These are phyloP conservation scores for Cercospora sp. DNA, from an alignment of 2,329 filamentous ascomycete genomes.

Conservation along the genomic window DNA sequence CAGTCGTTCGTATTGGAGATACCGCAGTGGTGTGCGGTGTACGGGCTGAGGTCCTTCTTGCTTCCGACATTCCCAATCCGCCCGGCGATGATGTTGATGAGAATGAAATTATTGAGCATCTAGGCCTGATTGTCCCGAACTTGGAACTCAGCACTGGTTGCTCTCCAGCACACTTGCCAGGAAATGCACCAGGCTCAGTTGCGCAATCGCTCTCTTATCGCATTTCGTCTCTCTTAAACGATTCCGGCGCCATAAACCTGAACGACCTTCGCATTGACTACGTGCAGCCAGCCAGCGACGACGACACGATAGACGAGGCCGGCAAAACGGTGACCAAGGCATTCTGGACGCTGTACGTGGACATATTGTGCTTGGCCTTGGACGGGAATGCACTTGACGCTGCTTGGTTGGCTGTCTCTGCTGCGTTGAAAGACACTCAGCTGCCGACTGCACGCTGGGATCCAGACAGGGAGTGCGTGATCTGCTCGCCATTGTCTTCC, in stretches of 20 bases:
- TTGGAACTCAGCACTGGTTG: constrained; percentile 89
- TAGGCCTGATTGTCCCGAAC: constrained; percentile 85
- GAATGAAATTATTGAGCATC: constrained; percentile 43
- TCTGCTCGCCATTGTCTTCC: constrained; percentile 66
- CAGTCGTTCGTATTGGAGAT: constrained; percentile 82
- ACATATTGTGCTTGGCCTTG: constrained; percentile 89
- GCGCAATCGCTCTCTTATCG: constrained; percentile 85
- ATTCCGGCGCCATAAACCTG: constrained; percentile 64
- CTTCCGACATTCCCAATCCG: constrained; percentile 70
- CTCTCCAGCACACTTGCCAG: constrained; percentile 80
- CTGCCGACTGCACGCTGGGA: constrained; percentile 83
- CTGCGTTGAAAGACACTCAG: constrained; percentile 74
- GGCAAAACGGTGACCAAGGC: constrained; percentile 63
- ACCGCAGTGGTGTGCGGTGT: constrained; percentile 95
- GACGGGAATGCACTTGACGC: constrained; percentile 92
- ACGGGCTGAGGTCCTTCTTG: constrained; percentile 77
- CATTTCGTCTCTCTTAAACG: constrained; percentile 73
- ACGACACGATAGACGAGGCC: constrained; percentile 46
- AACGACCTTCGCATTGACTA: constrained; percentile 69
- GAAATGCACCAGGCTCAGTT: constrained; percentile 73
- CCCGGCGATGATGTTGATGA: constrained; percentile 31
- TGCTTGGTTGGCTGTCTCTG: constrained; percentile 80
- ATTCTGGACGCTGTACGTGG: constrained; percentile 94
- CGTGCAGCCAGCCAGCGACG: constrained; percentile 47
- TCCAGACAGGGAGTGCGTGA: constrained; percentile 71